Evolutionary conservation across 169 alveolate genomes (phyloP).

Genomic region (Plasmodium relictum): DNA sequence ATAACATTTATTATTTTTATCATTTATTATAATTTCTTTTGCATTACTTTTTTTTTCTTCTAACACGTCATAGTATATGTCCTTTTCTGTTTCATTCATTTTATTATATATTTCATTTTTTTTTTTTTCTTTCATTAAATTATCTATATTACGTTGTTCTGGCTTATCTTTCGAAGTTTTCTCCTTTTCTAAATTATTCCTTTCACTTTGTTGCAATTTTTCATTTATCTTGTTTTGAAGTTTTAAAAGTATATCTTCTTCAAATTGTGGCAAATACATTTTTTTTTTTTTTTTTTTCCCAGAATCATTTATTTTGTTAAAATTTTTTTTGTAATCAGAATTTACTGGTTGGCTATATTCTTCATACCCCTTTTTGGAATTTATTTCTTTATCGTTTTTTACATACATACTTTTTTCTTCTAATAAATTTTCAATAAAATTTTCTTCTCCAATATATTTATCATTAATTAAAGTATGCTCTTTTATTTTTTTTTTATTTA

Average conservation of each 20-base stretch:
- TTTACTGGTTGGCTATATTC: background rate
- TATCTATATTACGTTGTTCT: background rate
- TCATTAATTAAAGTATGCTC: background rate
- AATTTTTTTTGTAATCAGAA: background rate
- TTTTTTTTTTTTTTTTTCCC: conserved; percentile 27
- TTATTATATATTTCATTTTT: background rate
- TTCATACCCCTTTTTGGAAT: background rate
- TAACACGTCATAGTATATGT: background rate
- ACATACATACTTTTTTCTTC: background rate
- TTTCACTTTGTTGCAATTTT: conserved; percentile 6
- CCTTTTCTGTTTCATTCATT: background rate
- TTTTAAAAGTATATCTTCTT: conserved; percentile 42
- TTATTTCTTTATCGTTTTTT: background rate
- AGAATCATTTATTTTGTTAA: background rate
- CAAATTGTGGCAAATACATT: conserved; percentile 24
- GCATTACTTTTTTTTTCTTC: background rate
- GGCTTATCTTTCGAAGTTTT: background rate
- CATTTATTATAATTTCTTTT: background rate
- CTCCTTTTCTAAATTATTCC: background rate
- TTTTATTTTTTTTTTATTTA: background rate
- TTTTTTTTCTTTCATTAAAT: background rate
- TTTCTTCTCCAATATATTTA: background rate
- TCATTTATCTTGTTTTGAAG: conserved; percentile 35
- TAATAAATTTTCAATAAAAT: conserved; percentile 28
- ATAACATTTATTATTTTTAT: background rate